These are phyloP conservation scores for Peronospora belbahrii DNA, from an alignment of 352 stramenopile species.

Conservation along the genomic window DNA sequence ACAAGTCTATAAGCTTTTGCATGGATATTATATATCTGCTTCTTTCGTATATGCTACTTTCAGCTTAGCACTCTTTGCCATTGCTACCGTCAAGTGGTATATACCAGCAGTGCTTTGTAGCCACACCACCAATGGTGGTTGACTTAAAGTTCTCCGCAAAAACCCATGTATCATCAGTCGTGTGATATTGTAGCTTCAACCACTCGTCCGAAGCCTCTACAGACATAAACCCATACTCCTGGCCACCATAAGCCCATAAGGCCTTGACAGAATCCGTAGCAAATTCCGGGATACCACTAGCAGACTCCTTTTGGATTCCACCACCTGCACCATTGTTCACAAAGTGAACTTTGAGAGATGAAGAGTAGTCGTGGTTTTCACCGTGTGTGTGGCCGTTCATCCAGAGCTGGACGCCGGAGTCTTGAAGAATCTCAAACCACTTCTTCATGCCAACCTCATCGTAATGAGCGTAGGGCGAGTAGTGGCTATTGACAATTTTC, in stretches of 20 bases:
- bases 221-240: constrained; percentile 71
- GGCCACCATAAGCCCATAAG: constrained; percentile 52
- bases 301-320: constrained; percentile 73
- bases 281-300: constrained; percentile 55
- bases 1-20: background rate
- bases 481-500: constrained; percentile 85
- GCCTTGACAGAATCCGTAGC: constrained; percentile 37
- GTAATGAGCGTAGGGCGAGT: constrained; percentile 72
- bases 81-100: constrained; percentile 37
- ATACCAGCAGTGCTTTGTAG: constrained; percentile 73
- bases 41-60: background rate
- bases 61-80: constrained; percentile 27
- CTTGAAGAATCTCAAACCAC: constrained; percentile 52
- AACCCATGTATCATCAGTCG: constrained; percentile 51
- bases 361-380: constrained; percentile 67
- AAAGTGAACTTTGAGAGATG: constrained; percentile 46
- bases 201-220: constrained; percentile 54
- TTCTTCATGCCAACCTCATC: constrained; percentile 42
- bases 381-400: constrained; percentile 73
- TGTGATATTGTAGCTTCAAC: constrained; percentile 66
- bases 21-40: background rate
- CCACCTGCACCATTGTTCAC: constrained; percentile 74
- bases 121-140: constrained; percentile 44
- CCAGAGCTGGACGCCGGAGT: constrained; percentile 49
- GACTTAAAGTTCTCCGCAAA: constrained; percentile 45